phyloP scores from a whole-genome alignment of 768 basidiomycete genomes.

The Boletellus emodensis region DNA sequence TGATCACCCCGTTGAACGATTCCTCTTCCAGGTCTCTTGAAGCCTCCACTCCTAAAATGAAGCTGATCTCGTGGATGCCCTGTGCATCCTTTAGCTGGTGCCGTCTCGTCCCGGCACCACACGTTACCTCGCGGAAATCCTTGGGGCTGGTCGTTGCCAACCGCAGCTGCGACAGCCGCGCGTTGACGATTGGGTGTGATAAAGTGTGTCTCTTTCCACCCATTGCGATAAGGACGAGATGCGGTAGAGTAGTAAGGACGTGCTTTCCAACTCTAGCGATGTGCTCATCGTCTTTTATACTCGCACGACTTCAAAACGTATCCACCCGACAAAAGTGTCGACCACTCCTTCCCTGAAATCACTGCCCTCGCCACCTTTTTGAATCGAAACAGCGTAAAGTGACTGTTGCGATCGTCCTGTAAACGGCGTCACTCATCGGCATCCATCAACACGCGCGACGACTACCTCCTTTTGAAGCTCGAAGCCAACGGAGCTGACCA shows the following conservation, averaged over 20 bases:
- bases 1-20: conserved; percentile 58
- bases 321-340: conserved; percentile 47
- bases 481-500: conserved; percentile 72
- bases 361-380: conserved; percentile 49
- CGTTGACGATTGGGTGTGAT: conserved; percentile 69
- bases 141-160: conserved; percentile 57
- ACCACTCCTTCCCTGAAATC: conserved; percentile 60
- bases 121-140: conserved; percentile 71
- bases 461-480: conserved; percentile 62
- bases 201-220: conserved; percentile 46
- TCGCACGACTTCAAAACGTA: conserved; percentile 80
- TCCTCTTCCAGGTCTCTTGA: conserved; percentile 62
- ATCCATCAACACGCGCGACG: neutral
- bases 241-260: no score
- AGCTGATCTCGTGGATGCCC: conserved; percentile 72
- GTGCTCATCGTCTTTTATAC: conserved; percentile 75
- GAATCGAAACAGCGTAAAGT: conserved; percentile 85
- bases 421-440: neutral
- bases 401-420: conserved; percentile 78
- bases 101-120: neutral
- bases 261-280: no score
- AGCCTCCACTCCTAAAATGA: conserved; percentile 82
- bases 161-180: conserved; percentile 68
- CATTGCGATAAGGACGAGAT: conserved; percentile 21
- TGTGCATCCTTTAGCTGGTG: conserved; percentile 27